Evolutionary conservation across 441 rosid genomes (phyloP), one percentile per base, ranked within the genome.

Genomic region (Adansonia rubrostipa): DNA sequence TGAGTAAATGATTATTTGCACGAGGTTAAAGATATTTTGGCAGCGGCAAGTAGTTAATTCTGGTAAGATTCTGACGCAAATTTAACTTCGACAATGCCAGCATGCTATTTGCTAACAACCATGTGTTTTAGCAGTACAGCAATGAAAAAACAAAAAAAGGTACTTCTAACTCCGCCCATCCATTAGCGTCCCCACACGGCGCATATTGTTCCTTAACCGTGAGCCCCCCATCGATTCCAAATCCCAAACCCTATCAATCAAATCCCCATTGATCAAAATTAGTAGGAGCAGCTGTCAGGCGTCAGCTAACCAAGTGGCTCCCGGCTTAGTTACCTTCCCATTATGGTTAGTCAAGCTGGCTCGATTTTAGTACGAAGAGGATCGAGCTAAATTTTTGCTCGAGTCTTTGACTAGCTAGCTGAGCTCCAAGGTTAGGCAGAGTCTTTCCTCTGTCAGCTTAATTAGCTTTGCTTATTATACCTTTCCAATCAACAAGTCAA

Each of bases 211-310:
- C 80, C 69, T 53, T 72, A 61, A 78, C 71, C 79, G 79, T 79
- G 80, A 85, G 17, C 58, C 7, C 70, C 81, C 81, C 76, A 71
- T 85, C 57, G 86, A 82, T 88, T 88, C 86, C 89, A 85, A 73
- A 80, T 80, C 79, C 76, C 56, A 76, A 76, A 60, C 87, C 86
- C 86, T 24, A 87, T 88, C 94, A 88, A 88, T 90, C 94, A 88
- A 83, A 85, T 83, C 83, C 54, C 61, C 28, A 24, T 24, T 22
- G 61, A 71, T 54, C 76, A 65, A 68, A 48, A 50, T 63, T 48
- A 67, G 5, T 33, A 72, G 72, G 28, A 24, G 28, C 28, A 80
- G 81, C 79, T 70, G 67, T 36, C 28, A 24, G 28, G 28, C 28
- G 28, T 24, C 40, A 36, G 84, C 80, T 56, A 71, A 45, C 45